Percentiles rank a stretch among this genome's conserved stretches.
Evolutionary conservation across 345 rosid species (phyloP).

Genomic region (Eucalyptus marginata): DNA sequence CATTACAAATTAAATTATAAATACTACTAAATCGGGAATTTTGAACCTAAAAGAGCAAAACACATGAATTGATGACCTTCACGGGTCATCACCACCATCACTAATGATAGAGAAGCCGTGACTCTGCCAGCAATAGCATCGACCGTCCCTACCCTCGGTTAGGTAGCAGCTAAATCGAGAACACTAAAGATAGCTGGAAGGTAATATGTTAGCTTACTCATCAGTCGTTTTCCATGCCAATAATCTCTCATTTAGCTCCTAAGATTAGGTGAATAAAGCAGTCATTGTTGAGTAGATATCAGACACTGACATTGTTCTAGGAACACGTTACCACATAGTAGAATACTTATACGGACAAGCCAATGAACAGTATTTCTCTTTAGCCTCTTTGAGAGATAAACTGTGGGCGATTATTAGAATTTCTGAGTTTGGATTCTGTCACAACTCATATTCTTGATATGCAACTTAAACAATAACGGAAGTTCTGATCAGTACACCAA

Average conservation of each 20-base stretch:
- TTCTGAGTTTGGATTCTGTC: not conserved
- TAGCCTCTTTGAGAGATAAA: not conserved
- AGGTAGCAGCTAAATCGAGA: not conserved
- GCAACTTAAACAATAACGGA: not conserved
- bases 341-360: not conserved
- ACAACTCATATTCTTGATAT: not conserved
- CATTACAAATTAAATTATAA: not conserved
- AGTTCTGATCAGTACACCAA: not conserved
- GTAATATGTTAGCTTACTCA: not conserved
- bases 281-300: not conserved
- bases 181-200: not conserved
- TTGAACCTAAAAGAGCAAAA: not conserved
- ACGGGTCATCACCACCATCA: not conserved
- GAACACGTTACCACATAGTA: not conserved
- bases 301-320: not conserved
- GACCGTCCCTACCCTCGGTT: not conserved
- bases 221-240: not conserved
- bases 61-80: not conserved
- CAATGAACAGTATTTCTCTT: not conserved
- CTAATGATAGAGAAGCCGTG: not conserved
- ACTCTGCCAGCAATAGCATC: not conserved
- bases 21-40: not conserved
- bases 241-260: not conserved
- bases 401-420: not conserved
- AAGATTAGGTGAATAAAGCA: not conserved